Evolutionary conservation across 164 flowering plant genomes (phyloP).

Genomic region (Aristolochia californica): DNA sequence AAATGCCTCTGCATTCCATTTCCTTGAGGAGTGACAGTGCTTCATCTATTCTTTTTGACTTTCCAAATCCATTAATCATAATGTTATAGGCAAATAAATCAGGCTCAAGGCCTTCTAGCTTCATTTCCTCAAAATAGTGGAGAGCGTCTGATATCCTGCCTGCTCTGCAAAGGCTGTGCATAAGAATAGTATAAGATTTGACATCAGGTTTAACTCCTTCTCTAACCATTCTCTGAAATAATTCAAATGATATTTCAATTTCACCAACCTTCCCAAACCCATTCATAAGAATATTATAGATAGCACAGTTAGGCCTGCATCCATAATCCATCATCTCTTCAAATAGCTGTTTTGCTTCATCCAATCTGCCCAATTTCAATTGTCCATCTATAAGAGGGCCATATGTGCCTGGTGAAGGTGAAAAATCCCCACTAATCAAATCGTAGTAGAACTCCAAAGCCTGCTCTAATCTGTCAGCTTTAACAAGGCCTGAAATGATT

Average conservation of each 20-base stretch:
- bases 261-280: slow-evolving; percentile 79
- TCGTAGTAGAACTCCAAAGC: slow-evolving; percentile 68
- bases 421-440: slow-evolving; percentile 63
- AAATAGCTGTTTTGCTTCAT: slow-evolving; percentile 63
- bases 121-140: slow-evolving; percentile 60
- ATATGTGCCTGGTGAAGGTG: slow-evolving; percentile 83
- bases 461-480: slow-evolving; percentile 36
- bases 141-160: slow-evolving; percentile 66
- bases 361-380: slow-evolving; percentile 52
- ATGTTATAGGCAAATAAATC: slow-evolving; percentile 71
- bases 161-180: slow-evolving; percentile 62
- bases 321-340: slow-evolving; percentile 74
- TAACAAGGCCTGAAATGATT: slow-evolving; percentile 64
- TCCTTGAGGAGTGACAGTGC: slow-evolving; percentile 64
- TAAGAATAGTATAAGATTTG: slow-evolving; percentile 70
- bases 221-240: slow-evolving; percentile 57
- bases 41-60: slow-evolving; percentile 48
- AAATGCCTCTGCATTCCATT: slow-evolving; percentile 48
- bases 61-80: slow-evolving; percentile 76
- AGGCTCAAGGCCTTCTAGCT: slow-evolving; percentile 50
- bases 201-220: slow-evolving; percentile 82
- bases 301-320: slow-evolving; percentile 78
- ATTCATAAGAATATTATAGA: slow-evolving; percentile 78
- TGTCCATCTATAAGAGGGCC: slow-evolving; percentile 94
- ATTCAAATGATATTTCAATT: slow-evolving; percentile 41